phyloP scores from a whole-genome alignment of 192 early-diverging fungal genomes.

The Chytriomyces sp. region DNA sequence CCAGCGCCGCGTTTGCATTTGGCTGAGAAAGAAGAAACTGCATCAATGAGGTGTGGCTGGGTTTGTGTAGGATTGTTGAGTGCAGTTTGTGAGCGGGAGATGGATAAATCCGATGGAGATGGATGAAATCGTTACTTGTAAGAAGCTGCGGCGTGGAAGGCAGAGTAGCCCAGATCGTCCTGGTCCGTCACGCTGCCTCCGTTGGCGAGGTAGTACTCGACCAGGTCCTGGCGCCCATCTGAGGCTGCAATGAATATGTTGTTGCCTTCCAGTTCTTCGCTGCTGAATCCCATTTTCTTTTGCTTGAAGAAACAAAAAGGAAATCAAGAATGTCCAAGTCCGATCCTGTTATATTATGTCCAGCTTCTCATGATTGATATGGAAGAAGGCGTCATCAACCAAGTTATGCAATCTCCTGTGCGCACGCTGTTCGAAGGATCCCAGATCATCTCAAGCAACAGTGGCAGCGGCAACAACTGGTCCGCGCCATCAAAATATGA shows the following conservation, averaged over 20 bases:
- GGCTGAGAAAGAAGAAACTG: neutral
- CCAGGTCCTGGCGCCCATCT: neutral
- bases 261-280: neutral
- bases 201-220: neutral
- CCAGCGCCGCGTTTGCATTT: neutral
- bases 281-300: too few relatives aligned
- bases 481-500: neutral
- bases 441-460: conserved; percentile 51
- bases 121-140: neutral
- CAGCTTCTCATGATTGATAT: conserved; percentile 54
- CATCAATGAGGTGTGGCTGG: conserved; percentile 10
- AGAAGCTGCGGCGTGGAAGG: conserved; percentile 14
- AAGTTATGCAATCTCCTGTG: conserved; percentile 43
- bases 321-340: too few relatives aligned
- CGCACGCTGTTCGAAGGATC: conserved; percentile 52
- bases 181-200: neutral
- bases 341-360: too few relatives aligned
- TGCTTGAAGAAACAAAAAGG: too few relatives aligned
- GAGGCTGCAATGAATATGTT: conserved; percentile 14
- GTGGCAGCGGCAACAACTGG: conserved; percentile 69
- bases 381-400: conserved; percentile 60
- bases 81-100: neutral
- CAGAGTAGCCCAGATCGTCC: conserved; percentile 18
- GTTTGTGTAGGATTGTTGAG: neutral
- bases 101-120: neutral